A percentile compares a stretch with the other conserved stretches of the same genome.
Evolutionary conservation across 1,139 yeast genomes (phyloP).

Genomic region (Saccharomyces hybrid): DNA sequence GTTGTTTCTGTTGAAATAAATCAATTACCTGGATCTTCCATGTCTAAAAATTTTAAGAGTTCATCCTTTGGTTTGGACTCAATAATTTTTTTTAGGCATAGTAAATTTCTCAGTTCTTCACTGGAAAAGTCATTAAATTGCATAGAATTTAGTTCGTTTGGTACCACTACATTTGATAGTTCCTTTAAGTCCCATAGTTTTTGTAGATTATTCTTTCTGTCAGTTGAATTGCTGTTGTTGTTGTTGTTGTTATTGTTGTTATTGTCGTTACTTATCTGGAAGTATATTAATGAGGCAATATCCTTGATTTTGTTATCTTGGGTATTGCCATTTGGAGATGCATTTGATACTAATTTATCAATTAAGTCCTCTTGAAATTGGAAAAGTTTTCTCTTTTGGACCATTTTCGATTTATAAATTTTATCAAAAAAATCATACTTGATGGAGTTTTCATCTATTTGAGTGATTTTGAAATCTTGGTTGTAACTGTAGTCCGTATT

Average conservation of each 20-base stretch:
- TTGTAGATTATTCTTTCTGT: conserved; percentile 17
- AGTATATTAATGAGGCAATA: conserved; percentile 21
- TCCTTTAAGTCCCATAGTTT: conserved; percentile 30
- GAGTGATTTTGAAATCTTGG: conserved; percentile 26
- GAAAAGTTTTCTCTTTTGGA: conserved; percentile 18
- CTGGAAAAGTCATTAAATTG: conserved; percentile 16
- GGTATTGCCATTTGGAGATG: conserved; percentile 3
- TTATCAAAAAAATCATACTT: conserved; percentile 65
- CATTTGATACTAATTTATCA: conserved; percentile 18
- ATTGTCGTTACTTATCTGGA: conserved; percentile 12
- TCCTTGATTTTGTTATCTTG: conserved; percentile 9
- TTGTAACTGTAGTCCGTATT: conserved; percentile 34
- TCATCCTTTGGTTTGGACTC: conserved; percentile 63
- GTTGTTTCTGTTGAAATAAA: neutral
- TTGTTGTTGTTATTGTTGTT: conserved; percentile 18
- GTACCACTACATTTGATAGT: conserved; percentile 23
- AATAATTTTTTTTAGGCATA: conserved; percentile 53
- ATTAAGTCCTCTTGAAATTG: conserved; percentile 26
- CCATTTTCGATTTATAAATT: conserved; percentile 30
- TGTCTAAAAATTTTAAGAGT: conserved; percentile 49
- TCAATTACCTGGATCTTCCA: conserved; percentile 4
- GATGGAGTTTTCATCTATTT: conserved; percentile 61
- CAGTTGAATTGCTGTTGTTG: conserved; percentile 2
- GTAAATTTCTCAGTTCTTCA: conserved; percentile 46
- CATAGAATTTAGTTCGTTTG: conserved; percentile 5